Base-by-base conservation (phyloP, 495 filamentous ascomycete species). In the Penicillium paxilli region DNA sequence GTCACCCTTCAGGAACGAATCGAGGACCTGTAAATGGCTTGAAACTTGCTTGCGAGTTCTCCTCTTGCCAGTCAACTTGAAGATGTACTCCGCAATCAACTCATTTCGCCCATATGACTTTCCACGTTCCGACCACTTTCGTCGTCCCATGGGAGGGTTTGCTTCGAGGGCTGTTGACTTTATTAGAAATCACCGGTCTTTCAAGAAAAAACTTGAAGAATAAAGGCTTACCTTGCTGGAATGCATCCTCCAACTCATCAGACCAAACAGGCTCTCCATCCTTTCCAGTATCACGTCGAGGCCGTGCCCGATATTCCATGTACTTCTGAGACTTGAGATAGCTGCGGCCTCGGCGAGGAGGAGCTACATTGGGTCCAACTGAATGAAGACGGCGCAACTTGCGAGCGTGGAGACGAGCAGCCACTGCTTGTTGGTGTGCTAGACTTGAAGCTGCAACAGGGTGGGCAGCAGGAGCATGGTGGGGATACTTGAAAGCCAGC, bases 1-100 rank as follows among this genome's bases (percentile, higher is more conserved):
- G 59, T 88, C 81, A 20, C 81, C 76, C 50, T 79, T 77, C 55
- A 93, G 77, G 62, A 92, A 89, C 11, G 83, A 84, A 73, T 95
- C 96, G 40, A 98, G 72, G n/a, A 97, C 93, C 74, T 98, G 94
- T 53, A 98, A 89, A 68, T 98, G 94, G 60, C 92, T 97, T 0
- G 93, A 97, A 8, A 98, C 89, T 67, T 96, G 90, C 70, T 98
- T 98, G 48, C 94, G 78, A 33, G 67, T 77, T 51, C 91, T 82
- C 26, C 66, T 62, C 60, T 81, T 85, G 30, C 86, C 87, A 40
- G 88, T 91, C 51, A 76, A 73, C 51, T 83, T 81, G 59, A 80
- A 84, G 44, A 98, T 88, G 60, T 88, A 92, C 59, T 91, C 84
- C 32, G 85, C 82, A 63, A 98, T 94, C 47, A 96, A 78, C 77